Evolutionary conservation across 2,329 filamentous ascomycete genomes (phyloP), one percentile per base, ranked within the genome.

Genomic region (Ophiostoma triangulosporum): DNA sequence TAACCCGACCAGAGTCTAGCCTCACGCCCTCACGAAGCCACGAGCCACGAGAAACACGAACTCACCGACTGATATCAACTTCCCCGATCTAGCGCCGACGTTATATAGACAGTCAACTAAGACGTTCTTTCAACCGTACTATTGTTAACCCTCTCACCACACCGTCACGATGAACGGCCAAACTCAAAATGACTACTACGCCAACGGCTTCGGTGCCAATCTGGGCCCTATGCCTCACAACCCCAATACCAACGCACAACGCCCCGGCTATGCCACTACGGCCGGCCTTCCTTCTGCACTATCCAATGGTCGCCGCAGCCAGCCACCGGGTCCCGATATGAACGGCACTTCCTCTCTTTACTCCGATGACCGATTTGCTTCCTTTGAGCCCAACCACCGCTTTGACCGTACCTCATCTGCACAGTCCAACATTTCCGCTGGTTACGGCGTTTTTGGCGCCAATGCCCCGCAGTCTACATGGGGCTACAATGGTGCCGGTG

Each of bases 231-330:
- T 46, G 43, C 17, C 29, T 20, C 46, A 48, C n/a, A 31, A 48
- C 46, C 87, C 88, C 36, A 83, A 80, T 64, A 87, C 88, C 36
- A 83, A 80, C 64, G 81, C 84, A 31, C 81, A 86, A 50, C 68
- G 74, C 65, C 85, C 86, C 57, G 74, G 72, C 54, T 78, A 76
- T 58, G 69, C 67, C 53, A 79, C 78, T 61, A 76, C 73, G 83
- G 73, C 73, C 76, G 65, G 66, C 43, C 54, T 70, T 3, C 54
- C 59, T 2, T 49, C 57, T 1, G 46, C 53, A 32, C 60, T 65
- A 48, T 61, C 59, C 49, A 54, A 86, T 55, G 80, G 84, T 63
- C 80, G 86, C 60, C 83, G 85, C 65, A 46, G 43, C 43, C 43
- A 46, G 43, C 43, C 43, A 15, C 29, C 43, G 5, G 73, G 81